A percentile compares a stretch with the other conserved stretches of the same genome.
phyloP scores from a whole-genome alignment of 495 filamentous ascomycete genomes.

The Penicillium fimorum region DNA sequence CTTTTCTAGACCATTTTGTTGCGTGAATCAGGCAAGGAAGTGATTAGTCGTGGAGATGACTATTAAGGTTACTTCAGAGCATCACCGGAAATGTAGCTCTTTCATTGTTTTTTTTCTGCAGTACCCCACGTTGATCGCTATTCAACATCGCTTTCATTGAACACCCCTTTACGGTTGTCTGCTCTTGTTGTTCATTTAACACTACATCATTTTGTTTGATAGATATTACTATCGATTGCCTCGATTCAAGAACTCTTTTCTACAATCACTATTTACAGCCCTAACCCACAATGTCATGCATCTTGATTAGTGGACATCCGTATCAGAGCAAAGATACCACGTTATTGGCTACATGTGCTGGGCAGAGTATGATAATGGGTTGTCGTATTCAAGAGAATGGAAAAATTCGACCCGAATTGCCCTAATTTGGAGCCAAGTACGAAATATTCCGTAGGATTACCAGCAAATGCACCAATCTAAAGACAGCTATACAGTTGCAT shows the following conservation, averaged over 20 bases:
- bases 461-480: no score
- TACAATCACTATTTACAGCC: not conserved
- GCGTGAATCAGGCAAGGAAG: slow-evolving; percentile 47
- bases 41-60: slow-evolving; percentile 52
- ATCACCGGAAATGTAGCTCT: not conserved
- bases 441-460: no score
- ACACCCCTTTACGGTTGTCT: not conserved
- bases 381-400: no score
- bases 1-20: slow-evolving; percentile 43
- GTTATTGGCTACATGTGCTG: no score
- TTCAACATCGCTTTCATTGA: not conserved
- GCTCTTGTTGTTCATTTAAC: not conserved
- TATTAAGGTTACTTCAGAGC: slow-evolving; percentile 11
- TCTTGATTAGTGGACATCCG: no score
- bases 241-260: not conserved
- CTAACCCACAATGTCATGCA: no score
- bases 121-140: not conserved
- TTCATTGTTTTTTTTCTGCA: not conserved
- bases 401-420: no score
- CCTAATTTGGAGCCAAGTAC: no score
- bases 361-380: no score
- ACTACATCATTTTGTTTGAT: not conserved
- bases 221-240: not conserved
- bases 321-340: no score
- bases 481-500: no score